Percentiles rank a stretch among this genome's conserved stretches.
These are phyloP conservation scores for Cladosporium cucumerinum DNA, from an alignment of 2,329 filamentous ascomycete species.

Conservation along the genomic window DNA sequence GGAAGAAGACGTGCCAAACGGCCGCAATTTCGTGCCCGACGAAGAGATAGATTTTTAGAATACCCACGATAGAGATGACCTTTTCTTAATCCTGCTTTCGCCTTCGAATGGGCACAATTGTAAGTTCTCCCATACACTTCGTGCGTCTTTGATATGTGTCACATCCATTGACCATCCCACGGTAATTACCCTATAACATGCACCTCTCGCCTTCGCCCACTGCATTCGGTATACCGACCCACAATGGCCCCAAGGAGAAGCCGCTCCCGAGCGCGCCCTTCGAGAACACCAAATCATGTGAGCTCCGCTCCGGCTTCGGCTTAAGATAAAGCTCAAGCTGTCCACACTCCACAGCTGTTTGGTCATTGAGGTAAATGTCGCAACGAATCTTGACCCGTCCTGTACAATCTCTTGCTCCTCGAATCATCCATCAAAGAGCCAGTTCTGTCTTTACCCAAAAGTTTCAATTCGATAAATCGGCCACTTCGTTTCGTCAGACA, in stretches of 20 bases:
- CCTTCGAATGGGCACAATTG: background rate
- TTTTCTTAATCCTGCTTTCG: background rate
- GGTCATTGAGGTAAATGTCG: slow-evolving; percentile 4
- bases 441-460: background rate
- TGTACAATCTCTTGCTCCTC: background rate
- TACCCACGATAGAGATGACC: slow-evolving; percentile 8
- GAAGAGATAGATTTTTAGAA: slow-evolving; percentile 15
- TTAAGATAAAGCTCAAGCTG: slow-evolving; percentile 10
- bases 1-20: slow-evolving; percentile 2
- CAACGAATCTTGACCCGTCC: slow-evolving; percentile 8
- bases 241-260: slow-evolving; percentile 15
- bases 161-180: background rate
- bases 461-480: slow-evolving; percentile 3
- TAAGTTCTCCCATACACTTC: background rate
- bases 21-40: slow-evolving; percentile 5
- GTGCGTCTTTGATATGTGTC: background rate
- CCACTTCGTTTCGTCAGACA: slow-evolving; percentile 1
- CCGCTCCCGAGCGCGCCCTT: slow-evolving; percentile 6
- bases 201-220: slow-evolving; percentile 6
- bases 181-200: slow-evolving; percentile 3
- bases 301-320: slow-evolving; percentile 16
- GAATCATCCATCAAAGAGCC: background rate
- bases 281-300: background rate
- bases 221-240: slow-evolving; percentile 12
- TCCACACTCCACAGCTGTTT: slow-evolving; percentile 4